A percentile compares a stretch with the other conserved stretches of the same genome.
Conservation (phyloP, 306 rosid species). For the Benincasa hispida region DNA sequence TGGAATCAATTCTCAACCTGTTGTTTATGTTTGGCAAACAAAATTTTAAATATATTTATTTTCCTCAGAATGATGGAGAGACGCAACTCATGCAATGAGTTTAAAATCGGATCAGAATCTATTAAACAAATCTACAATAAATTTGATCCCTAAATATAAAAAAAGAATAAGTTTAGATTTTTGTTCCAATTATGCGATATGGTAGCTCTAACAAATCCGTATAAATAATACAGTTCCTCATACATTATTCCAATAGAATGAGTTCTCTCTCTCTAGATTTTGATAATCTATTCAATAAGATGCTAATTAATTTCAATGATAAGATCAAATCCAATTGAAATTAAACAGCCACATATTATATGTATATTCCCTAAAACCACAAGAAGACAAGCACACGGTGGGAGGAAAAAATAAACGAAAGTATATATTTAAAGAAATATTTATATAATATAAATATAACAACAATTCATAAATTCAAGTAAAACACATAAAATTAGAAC, state of each 20-base stretch:
- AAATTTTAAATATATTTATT: background rate
- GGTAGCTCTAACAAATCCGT: slow-evolving; percentile 5
- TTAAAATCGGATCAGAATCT: background rate
- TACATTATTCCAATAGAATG: background rate
- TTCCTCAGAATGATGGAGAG: background rate
- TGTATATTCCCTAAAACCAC: background rate
- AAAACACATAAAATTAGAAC: background rate
- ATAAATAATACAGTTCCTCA: background rate
- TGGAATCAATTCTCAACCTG: no score
- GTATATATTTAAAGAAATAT: background rate
- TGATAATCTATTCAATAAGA: background rate
- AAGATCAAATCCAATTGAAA: background rate
- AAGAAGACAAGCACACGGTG: slow-evolving; percentile 1
- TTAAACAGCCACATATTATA: background rate
- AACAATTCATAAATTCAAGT: background rate
- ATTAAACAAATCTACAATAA: background rate
- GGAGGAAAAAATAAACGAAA: background rate
- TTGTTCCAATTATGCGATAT: background rate
- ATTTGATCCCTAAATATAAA: background rate
- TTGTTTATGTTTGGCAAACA: background rate
- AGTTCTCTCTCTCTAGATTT: background rate
- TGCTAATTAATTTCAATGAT: background rate
- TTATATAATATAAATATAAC: background rate
- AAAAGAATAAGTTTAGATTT: background rate
- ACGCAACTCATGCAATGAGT: background rate